phyloP scores from a whole-genome alignment of 805 yeast genomes.

The Nakazawaea holstii region DNA sequence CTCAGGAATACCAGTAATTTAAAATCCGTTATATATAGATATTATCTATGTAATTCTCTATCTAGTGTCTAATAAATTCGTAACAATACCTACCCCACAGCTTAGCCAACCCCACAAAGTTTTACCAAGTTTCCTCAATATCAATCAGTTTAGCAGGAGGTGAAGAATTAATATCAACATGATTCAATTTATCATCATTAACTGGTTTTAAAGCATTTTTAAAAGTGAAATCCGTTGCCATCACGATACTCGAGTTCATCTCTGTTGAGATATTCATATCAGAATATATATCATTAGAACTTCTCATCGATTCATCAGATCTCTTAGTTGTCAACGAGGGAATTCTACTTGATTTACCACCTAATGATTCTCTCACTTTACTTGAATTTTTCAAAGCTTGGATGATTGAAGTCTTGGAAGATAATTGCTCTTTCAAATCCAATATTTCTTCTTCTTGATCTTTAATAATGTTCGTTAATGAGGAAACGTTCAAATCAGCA shows the following conservation, averaged over 20 bases:
- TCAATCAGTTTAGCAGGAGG: slow-evolving; percentile 1
- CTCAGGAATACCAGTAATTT: neutral
- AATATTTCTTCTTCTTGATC: slow-evolving; percentile 66
- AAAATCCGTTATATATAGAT: neutral
- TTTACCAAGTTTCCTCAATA: slow-evolving; percentile 8
- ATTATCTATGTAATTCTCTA: neutral
- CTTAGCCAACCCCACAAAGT: neutral
- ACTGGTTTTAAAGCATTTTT: slow-evolving; percentile 5
- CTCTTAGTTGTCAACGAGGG: slow-evolving; percentile 7
- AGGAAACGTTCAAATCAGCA: neutral
- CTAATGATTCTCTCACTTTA: slow-evolving; percentile 40
- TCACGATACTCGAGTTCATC: slow-evolving; percentile 1
- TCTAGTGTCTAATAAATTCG: neutral
- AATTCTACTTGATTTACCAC: neutral
- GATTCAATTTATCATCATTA: slow-evolving; percentile 1
- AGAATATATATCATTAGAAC: slow-evolving; percentile 1
- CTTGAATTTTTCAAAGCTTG: slow-evolving; percentile 65
- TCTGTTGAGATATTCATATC: slow-evolving; percentile 5
- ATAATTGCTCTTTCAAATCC: slow-evolving; percentile 55
- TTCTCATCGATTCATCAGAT: slow-evolving; percentile 16
- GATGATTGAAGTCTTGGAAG: slow-evolving; percentile 76
- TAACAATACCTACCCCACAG: neutral
- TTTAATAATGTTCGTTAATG: slow-evolving; percentile 27
- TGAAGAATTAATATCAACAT: neutral
- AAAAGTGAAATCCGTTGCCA: neutral